Percentiles rank a stretch among this genome's conserved stretches.
phyloP scores from a whole-genome alignment of 2,329 filamentous ascomycete genomes.

The Fonsecaea erecta region DNA sequence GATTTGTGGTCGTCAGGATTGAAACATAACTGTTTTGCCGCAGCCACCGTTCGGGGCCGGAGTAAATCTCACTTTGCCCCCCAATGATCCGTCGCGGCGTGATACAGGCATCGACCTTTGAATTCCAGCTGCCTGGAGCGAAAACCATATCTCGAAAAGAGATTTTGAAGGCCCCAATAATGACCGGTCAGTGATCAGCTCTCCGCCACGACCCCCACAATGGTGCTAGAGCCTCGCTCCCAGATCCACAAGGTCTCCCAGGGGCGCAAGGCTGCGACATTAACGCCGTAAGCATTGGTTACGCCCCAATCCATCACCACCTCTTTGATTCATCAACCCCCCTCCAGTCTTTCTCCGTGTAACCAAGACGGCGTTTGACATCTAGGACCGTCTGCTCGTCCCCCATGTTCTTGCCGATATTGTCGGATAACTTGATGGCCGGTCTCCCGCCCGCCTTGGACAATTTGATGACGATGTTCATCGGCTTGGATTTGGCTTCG shows the following conservation, averaged over 20 bases:
- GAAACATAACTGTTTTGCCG: neutral
- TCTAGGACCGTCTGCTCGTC: constrained; percentile 76
- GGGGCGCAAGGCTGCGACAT: constrained; percentile 35
- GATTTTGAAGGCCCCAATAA: neutral
- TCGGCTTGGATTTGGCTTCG: constrained; percentile 80
- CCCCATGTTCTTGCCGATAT: constrained; percentile 92
- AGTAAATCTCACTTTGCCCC: neutral
- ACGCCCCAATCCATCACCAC: constrained; percentile 67
- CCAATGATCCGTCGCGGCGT: neutral
- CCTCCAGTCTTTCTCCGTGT: constrained; percentile 81
- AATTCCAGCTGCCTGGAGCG: constrained; percentile 19
- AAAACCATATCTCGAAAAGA: constrained; percentile 4
- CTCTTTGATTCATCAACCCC: constrained; percentile 81
- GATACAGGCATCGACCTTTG: constrained; percentile 14
- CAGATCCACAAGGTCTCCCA: constrained; percentile 14
- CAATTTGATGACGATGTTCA: constrained; percentile 98
- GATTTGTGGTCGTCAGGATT: neutral
- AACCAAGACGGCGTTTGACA: constrained; percentile 85
- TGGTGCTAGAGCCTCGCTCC: constrained; percentile 29
- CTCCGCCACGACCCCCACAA: constrained; percentile 17
- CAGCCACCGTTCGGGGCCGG: neutral
- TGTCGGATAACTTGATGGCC: constrained; percentile 92
- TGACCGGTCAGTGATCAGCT: constrained; percentile 1
- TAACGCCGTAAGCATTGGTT: constrained; percentile 8
- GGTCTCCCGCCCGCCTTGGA: constrained; percentile 79